phyloP scores from a whole-genome alignment of 805 yeast species.

The Saccharomycopsis sp. region DNA sequence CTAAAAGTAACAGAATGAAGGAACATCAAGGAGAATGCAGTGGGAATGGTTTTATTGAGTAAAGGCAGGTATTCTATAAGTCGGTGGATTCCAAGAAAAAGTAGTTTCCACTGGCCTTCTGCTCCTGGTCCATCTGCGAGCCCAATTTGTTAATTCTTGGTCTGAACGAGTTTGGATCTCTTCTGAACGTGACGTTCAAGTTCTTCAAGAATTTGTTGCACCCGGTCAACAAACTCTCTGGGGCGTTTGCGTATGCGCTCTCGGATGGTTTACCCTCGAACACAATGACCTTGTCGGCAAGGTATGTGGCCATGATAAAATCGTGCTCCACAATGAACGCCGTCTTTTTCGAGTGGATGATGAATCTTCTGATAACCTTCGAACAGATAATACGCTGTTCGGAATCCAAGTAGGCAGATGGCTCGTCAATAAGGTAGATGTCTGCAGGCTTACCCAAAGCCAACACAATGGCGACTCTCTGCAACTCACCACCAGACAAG shows the following conservation, averaged over 20 bases:
- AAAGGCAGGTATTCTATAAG: constrained; percentile 4
- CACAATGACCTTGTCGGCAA: constrained; percentile 98
- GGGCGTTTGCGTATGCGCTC: constrained; percentile 77
- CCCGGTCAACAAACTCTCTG: constrained; percentile 93
- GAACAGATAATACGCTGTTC: constrained; percentile 99
- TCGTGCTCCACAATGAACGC: constrained; percentile 99
- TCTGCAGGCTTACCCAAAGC: constrained; percentile 94
- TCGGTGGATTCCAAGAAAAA: constrained; percentile 60
- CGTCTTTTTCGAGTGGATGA: constrained; percentile 93
- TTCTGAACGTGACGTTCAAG: constrained; percentile 95
- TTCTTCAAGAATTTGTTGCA: constrained; percentile 96
- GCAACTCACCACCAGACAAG: constrained; percentile 98
- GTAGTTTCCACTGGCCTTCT: constrained; percentile 85
- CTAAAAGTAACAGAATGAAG: not conserved
- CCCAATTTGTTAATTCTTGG: constrained; percentile 98
- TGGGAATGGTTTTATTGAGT: not conserved
- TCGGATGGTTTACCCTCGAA: constrained; percentile 93
- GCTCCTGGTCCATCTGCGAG: constrained; percentile 99
- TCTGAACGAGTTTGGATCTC: constrained; percentile 97
- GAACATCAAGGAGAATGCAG: not conserved
- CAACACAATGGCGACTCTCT: constrained; percentile 96
- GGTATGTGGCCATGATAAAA: constrained; percentile 98
- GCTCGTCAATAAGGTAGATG: constrained; percentile 95
- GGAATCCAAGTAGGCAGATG: constrained; percentile 97
- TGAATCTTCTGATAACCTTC: constrained; percentile 94